These are phyloP conservation scores for Botrytis galanthina DNA, from an alignment of 2,329 filamentous ascomycete genomes.

Conservation along the genomic window DNA sequence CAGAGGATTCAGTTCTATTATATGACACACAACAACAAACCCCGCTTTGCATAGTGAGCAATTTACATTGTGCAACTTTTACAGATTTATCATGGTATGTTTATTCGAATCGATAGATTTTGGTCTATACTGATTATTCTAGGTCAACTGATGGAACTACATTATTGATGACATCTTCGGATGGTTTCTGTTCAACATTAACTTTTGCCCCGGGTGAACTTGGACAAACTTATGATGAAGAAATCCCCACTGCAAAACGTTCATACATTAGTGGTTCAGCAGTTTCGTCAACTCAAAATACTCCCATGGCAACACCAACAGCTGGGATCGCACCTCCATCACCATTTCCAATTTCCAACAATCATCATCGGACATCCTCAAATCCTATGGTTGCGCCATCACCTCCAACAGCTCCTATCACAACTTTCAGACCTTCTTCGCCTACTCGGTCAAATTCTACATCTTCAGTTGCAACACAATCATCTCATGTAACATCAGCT, in stretches of 20 bases:
- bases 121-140: conserved; percentile 20
- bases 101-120: conserved; percentile 25
- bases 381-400: conserved; percentile 59
- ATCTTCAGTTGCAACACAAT: conserved; percentile 72
- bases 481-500: conserved; percentile 44
- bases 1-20: conserved; percentile 88
- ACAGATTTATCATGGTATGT: conserved; percentile 92
- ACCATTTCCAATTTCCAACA: conserved; percentile 48
- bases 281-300: conserved; percentile 58
- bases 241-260: conserved; percentile 52
- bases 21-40: conserved; percentile 98
- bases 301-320: conserved; percentile 70
- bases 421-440: conserved; percentile 61
- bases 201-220: conserved; percentile 82
- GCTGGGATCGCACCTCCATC: conserved; percentile 59
- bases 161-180: conserved; percentile 92
- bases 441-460: conserved; percentile 83
- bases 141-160: conserved; percentile 76
- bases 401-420: conserved; percentile 56
- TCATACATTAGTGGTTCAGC: conserved; percentile 40
- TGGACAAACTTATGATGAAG: conserved; percentile 74
- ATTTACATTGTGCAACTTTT: conserved; percentile 95
- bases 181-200: conserved; percentile 93
- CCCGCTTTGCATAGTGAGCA: conserved; percentile 91
- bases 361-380: conserved; percentile 55